Base-by-base conservation (phyloP, 2,329 filamentous ascomycete genomes). In the Diaporthe sp. region DNA sequence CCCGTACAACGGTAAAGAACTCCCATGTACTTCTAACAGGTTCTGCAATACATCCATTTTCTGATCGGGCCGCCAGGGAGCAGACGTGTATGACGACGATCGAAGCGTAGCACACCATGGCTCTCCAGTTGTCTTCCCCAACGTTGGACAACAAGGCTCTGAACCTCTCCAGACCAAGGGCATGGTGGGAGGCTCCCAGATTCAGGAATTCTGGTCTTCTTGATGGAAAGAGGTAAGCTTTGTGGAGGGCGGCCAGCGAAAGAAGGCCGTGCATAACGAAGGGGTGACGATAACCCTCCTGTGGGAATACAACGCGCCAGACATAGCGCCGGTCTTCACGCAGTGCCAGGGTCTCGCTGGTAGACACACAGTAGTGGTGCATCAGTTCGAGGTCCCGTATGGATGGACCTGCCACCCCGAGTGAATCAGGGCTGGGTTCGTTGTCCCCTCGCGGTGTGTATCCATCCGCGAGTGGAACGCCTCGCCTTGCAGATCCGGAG, bases 241-340 rank as follows among this genome's bases (percentile, higher is more conserved):
- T 60, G 70, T 72, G 70, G 13, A 72, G 70, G 34, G 70, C 70
- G 4, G 70, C 51, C n/a, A 72, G 3, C 0, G 70, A 55, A 47
- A 72, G 70, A n/a, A 72, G 34, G 70, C 70, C 53, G 34, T 61
- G 70, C 53, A 47, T 72, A 34, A 72, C 49, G 20, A 42, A 72
- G 10, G 28, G 39, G 39, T 72, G 70, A 17, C 42, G 70, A 17
- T 57, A 72, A 8, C 49, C 70, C 22, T 57, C 39, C 28, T 57
- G 39, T 8, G 70, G 70, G 15, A 72, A 53, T 15, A 72, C 53
- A 13, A 47, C 42, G 8, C 39, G 47, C 70, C 70, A 72, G 6
- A 72, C 34, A 20, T 60, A 57, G 17, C 37, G 53, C 15, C 28
- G 7, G 25, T 63, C 60, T 20, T 63, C 60, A 17, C 60, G 60